Evolutionary conservation across 164 flowering plant species (phyloP).

Genomic region (Piper longum): DNA sequence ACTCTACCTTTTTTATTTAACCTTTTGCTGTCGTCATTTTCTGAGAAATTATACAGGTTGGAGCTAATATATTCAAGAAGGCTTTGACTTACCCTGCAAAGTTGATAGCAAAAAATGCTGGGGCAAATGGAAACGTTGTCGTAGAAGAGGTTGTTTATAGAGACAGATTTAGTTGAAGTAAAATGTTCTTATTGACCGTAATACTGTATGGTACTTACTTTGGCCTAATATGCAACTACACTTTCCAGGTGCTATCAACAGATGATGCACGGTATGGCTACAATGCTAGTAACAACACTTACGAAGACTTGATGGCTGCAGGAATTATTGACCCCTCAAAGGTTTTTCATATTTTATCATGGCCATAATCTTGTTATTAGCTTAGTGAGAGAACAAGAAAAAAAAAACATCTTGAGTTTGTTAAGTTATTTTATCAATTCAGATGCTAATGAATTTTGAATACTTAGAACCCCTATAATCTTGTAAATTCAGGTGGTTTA

Average conservation of each 20-base stretch:
- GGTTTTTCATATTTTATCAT: slow-evolving; percentile 21
- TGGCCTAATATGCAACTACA: not conserved
- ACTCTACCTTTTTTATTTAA: not conserved
- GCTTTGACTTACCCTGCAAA: slow-evolving; percentile 61
- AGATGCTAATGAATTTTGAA: not conserved
- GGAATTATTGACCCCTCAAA: slow-evolving; percentile 81
- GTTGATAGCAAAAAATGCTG: slow-evolving; percentile 76
- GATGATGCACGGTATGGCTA: slow-evolving; percentile 48
- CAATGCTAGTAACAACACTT: slow-evolving; percentile 63
- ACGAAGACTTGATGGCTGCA: slow-evolving; percentile 65
- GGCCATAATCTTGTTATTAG: not conserved
- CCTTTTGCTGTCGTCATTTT: not conserved
- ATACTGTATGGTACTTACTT: not conserved
- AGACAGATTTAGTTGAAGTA: not conserved
- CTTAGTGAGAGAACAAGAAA: no score
- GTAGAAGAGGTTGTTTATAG: slow-evolving; percentile 39
- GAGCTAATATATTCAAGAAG: slow-evolving; percentile 75
- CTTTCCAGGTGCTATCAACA: slow-evolving; percentile 42
- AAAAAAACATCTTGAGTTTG: no score
- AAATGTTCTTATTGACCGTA: not conserved
- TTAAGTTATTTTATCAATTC: no score
- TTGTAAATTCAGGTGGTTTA: not conserved
- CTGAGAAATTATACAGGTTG: slow-evolving; percentile 37
- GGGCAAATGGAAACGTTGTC: slow-evolving; percentile 60
- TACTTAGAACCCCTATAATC: not conserved